Percentiles rank a stretch among this genome's conserved stretches.
These are phyloP conservation scores for Microdochium nivale DNA, from an alignment of 2,329 filamentous ascomycete species.

Conservation along the genomic window DNA sequence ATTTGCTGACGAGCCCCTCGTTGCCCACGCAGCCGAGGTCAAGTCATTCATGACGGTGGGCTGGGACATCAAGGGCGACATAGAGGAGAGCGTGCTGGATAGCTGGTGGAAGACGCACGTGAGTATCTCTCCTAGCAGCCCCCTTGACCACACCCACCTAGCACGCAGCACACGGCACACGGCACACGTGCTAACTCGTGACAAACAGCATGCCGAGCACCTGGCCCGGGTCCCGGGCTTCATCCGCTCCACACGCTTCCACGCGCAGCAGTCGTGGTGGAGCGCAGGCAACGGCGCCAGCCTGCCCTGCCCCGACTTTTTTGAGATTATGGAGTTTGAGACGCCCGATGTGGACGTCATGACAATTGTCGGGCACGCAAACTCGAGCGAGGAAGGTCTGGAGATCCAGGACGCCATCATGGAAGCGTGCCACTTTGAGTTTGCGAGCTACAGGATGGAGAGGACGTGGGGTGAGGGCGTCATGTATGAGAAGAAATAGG, in stretches of 20 bases:
- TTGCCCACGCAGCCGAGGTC: not conserved
- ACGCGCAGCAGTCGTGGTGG: not conserved
- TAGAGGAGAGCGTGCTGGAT: not conserved
- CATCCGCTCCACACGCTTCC: not conserved
- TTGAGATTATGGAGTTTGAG: not conserved
- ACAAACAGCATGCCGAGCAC: not conserved
- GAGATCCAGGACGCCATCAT: not conserved
- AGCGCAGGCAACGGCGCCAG: not conserved
- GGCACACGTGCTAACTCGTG: not conserved
- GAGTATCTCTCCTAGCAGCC: not conserved
- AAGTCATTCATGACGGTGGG: not conserved
- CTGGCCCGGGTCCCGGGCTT: not conserved
- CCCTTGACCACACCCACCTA: not conserved
- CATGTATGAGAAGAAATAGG: not conserved
- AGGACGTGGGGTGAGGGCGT: not conserved
- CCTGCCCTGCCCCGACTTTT: not conserved
- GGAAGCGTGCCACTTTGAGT: not conserved
- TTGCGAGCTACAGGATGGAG: not conserved
- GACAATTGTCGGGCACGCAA: not conserved
- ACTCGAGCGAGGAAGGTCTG: not conserved
- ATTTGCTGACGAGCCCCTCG: not conserved
- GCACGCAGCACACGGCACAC: too few relatives aligned
- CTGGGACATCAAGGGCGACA: not conserved
- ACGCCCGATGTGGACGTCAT: not conserved
- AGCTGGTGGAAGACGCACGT: not conserved